Percentiles rank a stretch among this genome's conserved stretches.
These are phyloP conservation scores for Geotrichum candidum DNA, from an alignment of 1,139 yeast genomes.

Conservation along the genomic window DNA sequence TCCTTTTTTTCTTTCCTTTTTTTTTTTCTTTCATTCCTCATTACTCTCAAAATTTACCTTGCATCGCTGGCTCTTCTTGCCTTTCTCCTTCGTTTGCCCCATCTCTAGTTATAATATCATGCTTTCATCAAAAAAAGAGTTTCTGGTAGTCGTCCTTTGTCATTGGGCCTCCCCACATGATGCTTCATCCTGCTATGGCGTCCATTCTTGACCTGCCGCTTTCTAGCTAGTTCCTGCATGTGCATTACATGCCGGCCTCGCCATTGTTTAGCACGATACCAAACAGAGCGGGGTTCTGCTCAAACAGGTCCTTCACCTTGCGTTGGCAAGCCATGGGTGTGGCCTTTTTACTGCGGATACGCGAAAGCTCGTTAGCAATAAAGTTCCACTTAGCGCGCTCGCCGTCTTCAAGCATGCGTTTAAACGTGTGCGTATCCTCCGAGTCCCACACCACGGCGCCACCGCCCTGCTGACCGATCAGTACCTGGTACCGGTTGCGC, in stretches of 20 bases:
- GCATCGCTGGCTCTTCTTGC: not conserved
- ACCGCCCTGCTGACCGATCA: conserved; percentile 79
- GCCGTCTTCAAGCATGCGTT: conserved; percentile 55
- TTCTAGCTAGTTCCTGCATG: not conserved
- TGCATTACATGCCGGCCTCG: not conserved
- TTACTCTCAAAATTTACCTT: not conserved
- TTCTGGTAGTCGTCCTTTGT: not conserved
- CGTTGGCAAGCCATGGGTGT: conserved; percentile 54
- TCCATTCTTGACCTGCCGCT: no score
- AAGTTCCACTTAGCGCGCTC: conserved; percentile 67
- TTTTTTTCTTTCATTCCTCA: not conserved
- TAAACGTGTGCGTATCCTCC: conserved; percentile 51
- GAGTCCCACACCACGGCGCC: conserved; percentile 60
- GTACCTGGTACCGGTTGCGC: conserved; percentile 68
- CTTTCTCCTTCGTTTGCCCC: not conserved
- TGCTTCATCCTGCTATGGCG: no score
- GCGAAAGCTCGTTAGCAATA: conserved; percentile 55
- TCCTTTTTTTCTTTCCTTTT: not conserved
- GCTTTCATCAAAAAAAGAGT: not conserved
- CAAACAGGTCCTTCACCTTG: conserved; percentile 49
- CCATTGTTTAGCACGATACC: conserved; percentile 39
- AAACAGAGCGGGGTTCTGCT: conserved; percentile 51
- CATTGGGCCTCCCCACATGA: not conserved
- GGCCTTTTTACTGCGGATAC: conserved; percentile 51
- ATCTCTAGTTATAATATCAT: not conserved